Base-by-base conservation (phyloP, 257 asterid species). In the Salvia miltiorrhiza region DNA sequence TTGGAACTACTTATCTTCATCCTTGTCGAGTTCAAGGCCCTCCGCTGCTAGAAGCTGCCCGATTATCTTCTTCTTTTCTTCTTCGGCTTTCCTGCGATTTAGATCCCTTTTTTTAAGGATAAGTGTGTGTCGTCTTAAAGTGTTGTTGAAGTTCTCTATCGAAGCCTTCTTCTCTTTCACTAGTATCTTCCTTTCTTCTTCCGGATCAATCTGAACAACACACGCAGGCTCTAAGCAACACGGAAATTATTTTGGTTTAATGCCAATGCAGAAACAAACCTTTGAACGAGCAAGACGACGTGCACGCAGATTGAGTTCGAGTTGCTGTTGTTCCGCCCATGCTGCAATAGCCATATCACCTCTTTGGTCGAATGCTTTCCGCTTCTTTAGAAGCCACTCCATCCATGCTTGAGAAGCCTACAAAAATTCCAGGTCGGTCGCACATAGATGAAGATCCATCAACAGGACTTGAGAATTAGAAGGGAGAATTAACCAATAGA, bases 291-390 rank as follows among this genome's bases (percentile, higher is more conserved):
- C 89, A 65, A 93, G 96, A 21, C 97, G 97, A 17, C 93, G 97
- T 40, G 81, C 99, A 19, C 95, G 93, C 40, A 94, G 80, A 80
- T 87, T 91, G 69, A 89, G 49, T 77, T 94, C 97, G 4, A 78
- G 96, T 84, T 89, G 99, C 78, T 87, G 97, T 73, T 90, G 97
- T 76, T 90, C 99, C 76, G 94, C 96, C 99, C 99, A 93, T 72
- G 96, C 94, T 54, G 96, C 90, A 70, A 89, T 84, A 58, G 99
- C 97, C 97, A 91, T 89, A 65, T 91, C 97, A 66, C 99, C 99
- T 63, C 96, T 86, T 71, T 91, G 99, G 82, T 94, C 93, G 67
- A 91, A 91, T 56, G 99, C 97, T 84, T 86, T 89, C 65, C 99
- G 81, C 81, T 87, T 94, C 84, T 89, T 91, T 45, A 87, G 80